These are phyloP conservation scores for Thelonectria discophora DNA, from an alignment of 2,329 filamentous ascomycete species.

Conservation along the genomic window DNA sequence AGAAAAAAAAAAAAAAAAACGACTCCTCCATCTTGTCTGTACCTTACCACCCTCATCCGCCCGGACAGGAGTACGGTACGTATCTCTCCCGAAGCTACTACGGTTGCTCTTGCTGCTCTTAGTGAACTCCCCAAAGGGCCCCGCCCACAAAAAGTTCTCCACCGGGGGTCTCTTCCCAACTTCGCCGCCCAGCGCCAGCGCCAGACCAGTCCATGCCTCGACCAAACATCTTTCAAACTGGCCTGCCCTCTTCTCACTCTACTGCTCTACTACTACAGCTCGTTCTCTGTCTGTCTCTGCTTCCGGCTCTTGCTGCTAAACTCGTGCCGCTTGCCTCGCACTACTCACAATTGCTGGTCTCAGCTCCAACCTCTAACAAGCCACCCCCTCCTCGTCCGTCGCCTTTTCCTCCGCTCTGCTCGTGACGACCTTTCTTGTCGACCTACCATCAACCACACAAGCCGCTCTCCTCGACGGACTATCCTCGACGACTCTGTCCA, in stretches of 20 bases:
- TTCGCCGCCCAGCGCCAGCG: constrained; percentile 23
- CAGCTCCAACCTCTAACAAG: constrained; percentile 42
- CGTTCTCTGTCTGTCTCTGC: constrained; percentile 19
- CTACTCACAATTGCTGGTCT: constrained; percentile 33
- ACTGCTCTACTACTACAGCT: constrained; percentile 23
- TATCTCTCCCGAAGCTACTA: neutral
- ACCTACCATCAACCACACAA: constrained; percentile 27
- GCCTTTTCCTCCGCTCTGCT: constrained; percentile 35
- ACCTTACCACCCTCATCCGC: neutral
- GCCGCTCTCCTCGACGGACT: neutral
- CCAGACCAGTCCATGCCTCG: constrained; percentile 23
- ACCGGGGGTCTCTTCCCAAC: constrained; percentile 20
- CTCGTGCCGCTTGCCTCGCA: constrained; percentile 28
- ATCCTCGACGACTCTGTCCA: constrained; percentile 22
- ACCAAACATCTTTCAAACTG: constrained; percentile 24
- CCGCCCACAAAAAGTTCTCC: constrained; percentile 24
- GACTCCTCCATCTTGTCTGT: neutral
- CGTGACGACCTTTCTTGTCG: constrained; percentile 38
- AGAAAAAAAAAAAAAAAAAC: no score
- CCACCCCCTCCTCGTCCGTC: constrained; percentile 42
- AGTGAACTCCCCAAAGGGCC: constrained; percentile 18
- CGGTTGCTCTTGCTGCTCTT: constrained; percentile 4
- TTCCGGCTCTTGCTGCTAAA: constrained; percentile 23
- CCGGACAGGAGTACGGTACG: constrained; percentile 1
- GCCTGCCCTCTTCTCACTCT: constrained; percentile 15